Percentiles rank a stretch among this genome's conserved stretches.
Conservation (phyloP, 169 alveolate species). For the Plasmodium yoelii region DNA sequence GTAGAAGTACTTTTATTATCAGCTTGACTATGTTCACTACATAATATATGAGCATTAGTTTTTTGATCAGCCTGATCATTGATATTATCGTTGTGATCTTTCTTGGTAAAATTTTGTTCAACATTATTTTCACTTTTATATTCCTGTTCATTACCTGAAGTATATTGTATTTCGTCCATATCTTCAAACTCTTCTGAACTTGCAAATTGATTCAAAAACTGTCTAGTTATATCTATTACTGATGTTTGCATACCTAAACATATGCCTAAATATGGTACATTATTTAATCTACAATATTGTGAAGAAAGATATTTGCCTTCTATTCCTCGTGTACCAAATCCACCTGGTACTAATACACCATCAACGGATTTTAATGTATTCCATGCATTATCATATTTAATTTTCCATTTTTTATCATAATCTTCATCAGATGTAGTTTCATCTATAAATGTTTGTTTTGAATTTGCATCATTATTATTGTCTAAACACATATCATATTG, state of each 20-base stretch:
- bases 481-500: conserved; percentile 14
- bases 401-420: conserved; percentile 62
- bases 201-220: conserved; percentile 88
- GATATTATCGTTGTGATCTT: not conserved
- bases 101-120: not conserved
- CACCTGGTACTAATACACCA: conserved; percentile 96
- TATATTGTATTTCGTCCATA: conserved; percentile 15
- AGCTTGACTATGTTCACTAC: not conserved
- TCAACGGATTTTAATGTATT: conserved; percentile 83
- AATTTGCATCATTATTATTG: conserved; percentile 4
- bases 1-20: not conserved
- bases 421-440: conserved; percentile 78
- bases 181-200: conserved; percentile 87
- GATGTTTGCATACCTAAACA: conserved; percentile 97
- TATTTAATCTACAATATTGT: conserved; percentile 90
- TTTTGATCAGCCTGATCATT: too few relatives aligned
- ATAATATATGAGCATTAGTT: not conserved
- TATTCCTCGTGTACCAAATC: conserved; percentile 96
- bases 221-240: conserved; percentile 87
- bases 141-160: conserved; percentile 74
- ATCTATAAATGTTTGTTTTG: conserved; percentile 34
- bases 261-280: conserved; percentile 93
- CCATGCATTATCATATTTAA: conserved; percentile 82
- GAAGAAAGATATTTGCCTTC: conserved; percentile 93
- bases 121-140: conserved; percentile 44